phyloP scores from a whole-genome alignment of 805 yeast species.

The Kodamaea leandrae region DNA sequence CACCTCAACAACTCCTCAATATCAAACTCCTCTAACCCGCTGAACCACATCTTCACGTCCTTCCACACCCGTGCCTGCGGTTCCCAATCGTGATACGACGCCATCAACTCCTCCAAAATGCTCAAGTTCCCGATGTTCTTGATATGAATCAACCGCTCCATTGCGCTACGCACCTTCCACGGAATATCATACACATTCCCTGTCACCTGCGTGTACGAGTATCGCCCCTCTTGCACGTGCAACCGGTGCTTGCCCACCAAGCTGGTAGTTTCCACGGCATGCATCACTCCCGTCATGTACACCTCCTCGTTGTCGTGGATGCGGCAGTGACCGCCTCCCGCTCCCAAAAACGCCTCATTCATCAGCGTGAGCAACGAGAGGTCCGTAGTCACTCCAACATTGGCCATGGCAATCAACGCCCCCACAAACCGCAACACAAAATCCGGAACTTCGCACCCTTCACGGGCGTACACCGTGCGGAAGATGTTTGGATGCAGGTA shows the following conservation, averaged over 20 bases:
- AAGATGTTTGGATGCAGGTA: slow-evolving; percentile 38
- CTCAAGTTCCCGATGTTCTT: slow-evolving; percentile 27
- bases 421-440: slow-evolving; percentile 30
- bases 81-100: slow-evolving; percentile 12
- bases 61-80: slow-evolving; percentile 14
- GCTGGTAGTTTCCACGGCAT: slow-evolving; percentile 38
- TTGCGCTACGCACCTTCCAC: slow-evolving; percentile 38
- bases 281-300: slow-evolving; percentile 29
- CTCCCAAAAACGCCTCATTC: slow-evolving; percentile 29
- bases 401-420: slow-evolving; percentile 29
- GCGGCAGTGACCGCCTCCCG: slow-evolving; percentile 27
- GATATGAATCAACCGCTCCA: slow-evolving; percentile 32
- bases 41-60: slow-evolving; percentile 6
- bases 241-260: slow-evolving; percentile 19
- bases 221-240: slow-evolving; percentile 5
- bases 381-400: slow-evolving; percentile 33
- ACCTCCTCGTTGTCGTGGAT: slow-evolving; percentile 23
- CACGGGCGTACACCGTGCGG: slow-evolving; percentile 25
- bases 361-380: slow-evolving; percentile 30
- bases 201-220: background rate
- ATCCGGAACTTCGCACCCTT: slow-evolving; percentile 20
- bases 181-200: slow-evolving; percentile 31
- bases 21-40: slow-evolving; percentile 9
- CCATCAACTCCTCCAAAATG: slow-evolving; percentile 24
- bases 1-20: slow-evolving; percentile 2